Evolutionary conservation across 2,329 filamentous ascomycete species (phyloP).

Genomic region (Fonsecaea multimorphosa): DNA sequence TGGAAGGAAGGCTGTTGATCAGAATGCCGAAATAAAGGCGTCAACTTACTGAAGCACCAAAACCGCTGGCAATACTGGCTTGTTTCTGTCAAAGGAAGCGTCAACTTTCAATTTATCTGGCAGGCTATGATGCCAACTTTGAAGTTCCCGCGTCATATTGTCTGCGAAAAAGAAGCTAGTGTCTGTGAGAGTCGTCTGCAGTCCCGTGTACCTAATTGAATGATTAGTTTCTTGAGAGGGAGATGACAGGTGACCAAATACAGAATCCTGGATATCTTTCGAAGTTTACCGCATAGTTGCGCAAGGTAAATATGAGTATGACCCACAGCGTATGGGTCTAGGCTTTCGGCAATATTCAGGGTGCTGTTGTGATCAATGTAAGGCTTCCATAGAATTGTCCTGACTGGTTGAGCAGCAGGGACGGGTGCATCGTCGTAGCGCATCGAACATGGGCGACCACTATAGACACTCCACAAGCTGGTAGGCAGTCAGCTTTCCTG

Average conservation of each 20-base stretch:
- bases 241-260: neutral
- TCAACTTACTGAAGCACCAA: constrained; percentile 15
- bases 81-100: neutral
- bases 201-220: neutral
- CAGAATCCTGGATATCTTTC: constrained; percentile 10
- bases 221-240: neutral
- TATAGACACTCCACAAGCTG: constrained; percentile 15
- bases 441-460: constrained; percentile 9
- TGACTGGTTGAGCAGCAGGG: constrained; percentile 1
- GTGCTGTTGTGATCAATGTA: constrained; percentile 4
- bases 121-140: neutral
- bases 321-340: neutral
- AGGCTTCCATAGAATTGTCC: neutral
- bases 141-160: constrained; percentile 8
- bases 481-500: neutral
- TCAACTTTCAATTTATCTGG: constrained; percentile 1
- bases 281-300: neutral
- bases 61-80: neutral
- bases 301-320: constrained; percentile 7
- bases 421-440: neutral
- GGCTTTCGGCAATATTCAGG: neutral
- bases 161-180: neutral
- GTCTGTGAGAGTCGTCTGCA: constrained; percentile 4
- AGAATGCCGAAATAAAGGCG: neutral
- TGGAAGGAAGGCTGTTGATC: no score